A percentile compares a stretch with the other conserved stretches of the same genome.
Conservation (phyloP, 129 eudicot species). For the Flaveria brownii region DNA sequence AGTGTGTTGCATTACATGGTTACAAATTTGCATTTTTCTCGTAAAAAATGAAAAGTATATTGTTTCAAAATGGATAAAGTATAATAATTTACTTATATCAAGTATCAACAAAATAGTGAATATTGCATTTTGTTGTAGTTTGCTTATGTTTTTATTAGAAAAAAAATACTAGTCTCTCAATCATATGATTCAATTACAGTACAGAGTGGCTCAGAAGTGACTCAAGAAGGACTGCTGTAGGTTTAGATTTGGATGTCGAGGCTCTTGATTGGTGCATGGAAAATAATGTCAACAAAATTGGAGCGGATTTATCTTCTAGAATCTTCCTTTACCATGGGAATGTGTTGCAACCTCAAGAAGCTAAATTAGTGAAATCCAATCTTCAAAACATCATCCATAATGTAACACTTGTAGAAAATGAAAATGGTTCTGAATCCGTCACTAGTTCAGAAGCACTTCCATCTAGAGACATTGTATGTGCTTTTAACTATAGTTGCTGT, state of each 20-base stretch:
- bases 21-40: too few species aligned
- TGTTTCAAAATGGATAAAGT: too few species aligned
- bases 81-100: too few species aligned
- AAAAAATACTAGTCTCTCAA: background rate
- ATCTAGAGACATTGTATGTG: conserved; percentile 84
- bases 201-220: conserved; percentile 90
- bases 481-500: conserved; percentile 97
- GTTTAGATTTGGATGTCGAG: conserved; percentile 84
- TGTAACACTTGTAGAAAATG: conserved; percentile 48
- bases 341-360: conserved; percentile 83
- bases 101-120: too few species aligned
- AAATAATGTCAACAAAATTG: conserved; percentile 75
- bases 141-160: background rate
- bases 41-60: background rate
- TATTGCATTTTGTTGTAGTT: too few species aligned
- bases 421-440: conserved; percentile 29
- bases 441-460: conserved; percentile 47
- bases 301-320: conserved; percentile 67
- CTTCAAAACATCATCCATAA: conserved; percentile 42
- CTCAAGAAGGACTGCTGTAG: conserved; percentile 81
- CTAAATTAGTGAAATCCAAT: conserved; percentile 51
- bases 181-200: conserved; percentile 47
- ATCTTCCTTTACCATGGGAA: conserved; percentile 86
- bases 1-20: background rate
- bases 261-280: conserved; percentile 93